Evolutionary conservation across 768 basidiomycete genomes (phyloP).

Genomic region (Serendipita sp.): DNA sequence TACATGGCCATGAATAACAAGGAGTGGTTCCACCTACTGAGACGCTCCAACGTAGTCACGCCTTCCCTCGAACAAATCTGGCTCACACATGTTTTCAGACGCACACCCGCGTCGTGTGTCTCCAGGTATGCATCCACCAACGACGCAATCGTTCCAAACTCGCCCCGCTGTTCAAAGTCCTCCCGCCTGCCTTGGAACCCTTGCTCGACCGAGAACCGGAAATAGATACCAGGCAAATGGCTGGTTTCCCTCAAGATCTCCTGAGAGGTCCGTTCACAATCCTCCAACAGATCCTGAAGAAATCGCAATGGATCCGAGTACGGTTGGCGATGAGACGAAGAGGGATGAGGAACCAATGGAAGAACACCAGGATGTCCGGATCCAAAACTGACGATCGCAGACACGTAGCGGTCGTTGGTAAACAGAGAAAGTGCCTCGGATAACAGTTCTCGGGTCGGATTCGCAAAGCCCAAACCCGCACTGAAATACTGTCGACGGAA

Average conservation of each 20-base stretch:
- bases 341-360: not conserved
- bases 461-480: not conserved
- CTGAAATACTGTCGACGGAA: not conserved
- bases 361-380: not conserved
- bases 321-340: too few species aligned
- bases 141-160: not conserved
- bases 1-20: not conserved
- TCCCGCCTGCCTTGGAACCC: not conserved
- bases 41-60: not conserved
- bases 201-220: not conserved
- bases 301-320: too few species aligned
- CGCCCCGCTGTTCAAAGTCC: not conserved
- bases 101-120: not conserved
- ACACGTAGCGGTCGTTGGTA: not conserved
- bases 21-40: not conserved
- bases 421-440: not conserved
- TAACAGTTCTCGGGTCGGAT: not conserved
- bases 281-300: not conserved
- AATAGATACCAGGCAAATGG: not conserved
- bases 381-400: not conserved
- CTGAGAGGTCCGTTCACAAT: not conserved
- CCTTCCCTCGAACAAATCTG: not conserved
- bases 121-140: not conserved
- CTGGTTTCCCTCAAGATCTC: not conserved
- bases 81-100: not conserved